A percentile compares a stretch with the other conserved stretches of the same genome.
Conservation (phyloP, 2,329 filamentous ascomycete genomes). For the Beauveria rudraprayagi region DNA sequence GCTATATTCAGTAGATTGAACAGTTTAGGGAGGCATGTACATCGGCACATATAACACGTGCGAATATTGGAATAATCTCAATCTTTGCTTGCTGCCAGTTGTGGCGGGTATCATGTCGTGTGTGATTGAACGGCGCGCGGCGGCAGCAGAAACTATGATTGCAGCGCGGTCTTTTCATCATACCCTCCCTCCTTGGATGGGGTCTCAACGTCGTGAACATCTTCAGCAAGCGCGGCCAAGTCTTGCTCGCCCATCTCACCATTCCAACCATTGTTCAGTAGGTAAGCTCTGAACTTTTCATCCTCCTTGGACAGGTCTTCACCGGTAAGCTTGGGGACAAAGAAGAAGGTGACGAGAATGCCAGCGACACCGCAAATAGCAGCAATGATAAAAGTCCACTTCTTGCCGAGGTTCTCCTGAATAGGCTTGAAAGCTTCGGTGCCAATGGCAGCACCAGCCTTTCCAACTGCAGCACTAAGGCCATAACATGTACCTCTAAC, state of each 20-base stretch:
- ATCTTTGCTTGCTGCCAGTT: not conserved
- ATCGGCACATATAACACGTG: not conserved
- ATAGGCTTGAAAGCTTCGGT: conserved; percentile 43
- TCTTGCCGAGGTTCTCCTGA: conserved; percentile 34
- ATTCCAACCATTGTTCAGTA: conserved; percentile 37
- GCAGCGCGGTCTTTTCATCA: not conserved
- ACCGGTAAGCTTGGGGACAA: conserved; percentile 36
- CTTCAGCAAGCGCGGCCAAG: conserved; percentile 2
- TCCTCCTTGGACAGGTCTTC: conserved; percentile 36
- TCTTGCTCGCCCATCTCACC: conserved; percentile 32
- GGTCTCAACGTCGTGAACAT: conserved; percentile 1
- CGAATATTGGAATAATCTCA: not conserved
- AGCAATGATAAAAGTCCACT: conserved; percentile 44
- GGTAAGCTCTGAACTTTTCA: conserved; percentile 34
- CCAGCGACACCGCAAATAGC: conserved; percentile 41
- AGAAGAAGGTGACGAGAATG: conserved; percentile 38
- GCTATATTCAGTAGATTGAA: not conserved
- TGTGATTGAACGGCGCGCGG: not conserved
- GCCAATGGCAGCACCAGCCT: conserved; percentile 42
- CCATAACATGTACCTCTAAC: conserved; percentile 44
- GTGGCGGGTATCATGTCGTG: not conserved
- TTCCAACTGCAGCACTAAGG: conserved; percentile 42
- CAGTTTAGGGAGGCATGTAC: not conserved
- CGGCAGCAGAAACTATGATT: not conserved
- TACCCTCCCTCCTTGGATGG: not conserved